These are phyloP conservation scores for Blepharisma stoltei DNA, from an alignment of 73 alveolate genomes.

Conservation along the genomic window DNA sequence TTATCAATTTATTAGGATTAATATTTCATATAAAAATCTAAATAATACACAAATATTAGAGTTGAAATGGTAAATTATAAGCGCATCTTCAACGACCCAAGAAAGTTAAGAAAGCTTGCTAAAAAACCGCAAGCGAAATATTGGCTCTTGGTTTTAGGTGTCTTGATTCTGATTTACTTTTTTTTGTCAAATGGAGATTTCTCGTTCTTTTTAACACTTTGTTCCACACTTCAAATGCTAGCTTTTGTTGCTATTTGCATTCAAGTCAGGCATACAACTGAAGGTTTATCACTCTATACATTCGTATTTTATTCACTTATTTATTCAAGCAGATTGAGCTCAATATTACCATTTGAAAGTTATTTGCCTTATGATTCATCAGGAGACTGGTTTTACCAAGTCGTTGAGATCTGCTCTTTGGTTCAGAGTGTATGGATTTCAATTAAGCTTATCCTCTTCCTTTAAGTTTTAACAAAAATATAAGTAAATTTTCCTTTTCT, in stretches of 20 bases:
- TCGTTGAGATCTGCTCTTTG: background rate
- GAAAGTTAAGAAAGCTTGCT: background rate
- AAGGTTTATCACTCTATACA: background rate
- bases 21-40: too few species aligned
- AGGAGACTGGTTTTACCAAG: conserved; percentile 27
- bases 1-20: too few species aligned
- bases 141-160: background rate
- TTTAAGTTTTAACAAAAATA: too few species aligned
- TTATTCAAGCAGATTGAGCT: background rate
- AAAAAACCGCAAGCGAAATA: conserved; percentile 3
- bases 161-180: background rate
- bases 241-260: background rate
- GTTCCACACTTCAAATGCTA: background rate
- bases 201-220: conserved; percentile 17
- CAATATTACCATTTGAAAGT: background rate
- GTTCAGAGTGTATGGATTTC: background rate
- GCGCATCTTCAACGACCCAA: too few species aligned
- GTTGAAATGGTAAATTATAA: too few species aligned
- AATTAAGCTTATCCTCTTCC: too few species aligned
- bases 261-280: background rate
- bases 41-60: too few species aligned
- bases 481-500: too few species aligned
- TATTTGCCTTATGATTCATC: conserved; percentile 6
- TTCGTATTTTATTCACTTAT: background rate
- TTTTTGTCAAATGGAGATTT: conserved; percentile 6